Base-by-base conservation (phyloP, 2,329 filamentous ascomycete genomes). In the Arthrobotrys musiformis region DNA sequence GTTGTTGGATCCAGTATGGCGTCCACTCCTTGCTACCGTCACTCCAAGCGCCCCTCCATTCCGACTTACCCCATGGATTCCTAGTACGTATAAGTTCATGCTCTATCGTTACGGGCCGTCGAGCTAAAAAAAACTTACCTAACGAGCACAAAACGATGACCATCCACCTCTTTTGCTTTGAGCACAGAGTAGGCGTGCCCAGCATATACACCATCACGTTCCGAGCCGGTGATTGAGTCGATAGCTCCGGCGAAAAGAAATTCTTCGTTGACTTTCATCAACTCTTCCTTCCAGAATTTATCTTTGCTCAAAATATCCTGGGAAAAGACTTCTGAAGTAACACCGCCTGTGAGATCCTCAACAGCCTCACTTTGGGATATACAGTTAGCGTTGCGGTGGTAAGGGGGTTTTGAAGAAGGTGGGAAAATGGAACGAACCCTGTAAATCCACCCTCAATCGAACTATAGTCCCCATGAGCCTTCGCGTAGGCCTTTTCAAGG, bases 21-120 rank as follows among this genome's bases (percentile, higher is more conserved):
- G 91, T 94, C 93, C 93, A 96, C 83, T 94, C 90, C 80, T 92
- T 91, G 5, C 91, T 93, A 0, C 93, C 93, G 81, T 95, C 93
- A 40, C 88, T 90, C 92, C 92, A 95, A 1, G 91, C 86, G 0
- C 93, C 93, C 30, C 88, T 91, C 92, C 92, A 95, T 83, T 93
- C 92, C 33, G 88, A 89, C 79, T 89, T 89, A 0, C 92, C 93
- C 92, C 92, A 95, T 0, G 93, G 93, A 80, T 95, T 95, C 79
- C 90, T 89, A 56, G 2, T 44, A 17, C 6, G 2, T 42, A n/a
- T 42, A 17, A 42, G 40, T 17, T 13, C 5, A 17, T 19, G 19
- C 2, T 33, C 77, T 58, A 30, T 17, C 2, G 13, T 13, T 33
- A 0, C 40, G 13, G 7, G 4, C 11, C n/a, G 17, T 42, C 1